phyloP scores from a whole-genome alignment of 768 basidiomycete species.

The Phanerochaete carnosa region DNA sequence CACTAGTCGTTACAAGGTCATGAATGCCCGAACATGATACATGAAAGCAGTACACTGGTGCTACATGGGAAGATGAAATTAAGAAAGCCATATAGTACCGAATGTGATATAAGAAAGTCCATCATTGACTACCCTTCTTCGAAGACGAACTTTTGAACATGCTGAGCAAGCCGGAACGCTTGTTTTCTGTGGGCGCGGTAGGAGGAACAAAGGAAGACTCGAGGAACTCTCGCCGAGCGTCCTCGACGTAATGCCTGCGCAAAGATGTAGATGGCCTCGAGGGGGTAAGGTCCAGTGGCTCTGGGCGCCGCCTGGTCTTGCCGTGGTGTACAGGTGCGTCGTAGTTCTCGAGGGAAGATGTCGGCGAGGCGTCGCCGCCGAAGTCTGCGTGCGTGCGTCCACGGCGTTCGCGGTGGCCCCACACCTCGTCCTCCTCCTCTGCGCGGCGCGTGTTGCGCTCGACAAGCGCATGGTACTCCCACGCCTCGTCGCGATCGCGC shows the following conservation, averaged over 20 bases:
- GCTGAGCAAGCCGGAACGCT: neutral
- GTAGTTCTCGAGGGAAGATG: neutral
- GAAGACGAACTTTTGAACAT: neutral
- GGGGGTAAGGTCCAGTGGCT: slow-evolving; percentile 6
- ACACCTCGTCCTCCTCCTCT: neutral
- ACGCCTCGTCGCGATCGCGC: slow-evolving; percentile 14
- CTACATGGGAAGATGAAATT: neutral
- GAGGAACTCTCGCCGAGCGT: slow-evolving; percentile 12
- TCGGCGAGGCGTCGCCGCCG: neutral
- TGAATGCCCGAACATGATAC: too few relatives aligned
- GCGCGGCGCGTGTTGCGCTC: neutral
- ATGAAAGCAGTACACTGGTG: neutral
- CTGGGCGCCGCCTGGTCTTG: slow-evolving; percentile 8
- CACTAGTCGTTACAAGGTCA: neutral
- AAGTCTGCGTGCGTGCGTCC: neutral
- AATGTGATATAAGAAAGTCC: neutral
- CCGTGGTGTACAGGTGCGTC: slow-evolving; percentile 1
- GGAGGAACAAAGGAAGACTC: slow-evolving; percentile 11
- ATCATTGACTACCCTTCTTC: neutral
- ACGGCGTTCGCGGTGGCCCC: slow-evolving; percentile 5
- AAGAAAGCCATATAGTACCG: neutral
- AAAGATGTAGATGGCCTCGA: neutral
- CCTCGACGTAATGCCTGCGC: slow-evolving; percentile 5
- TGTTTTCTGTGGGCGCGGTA: neutral
- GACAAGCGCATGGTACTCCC: slow-evolving; percentile 10